Conservation (phyloP, 768 basidiomycete species). For the Piloderma croceum region DNA sequence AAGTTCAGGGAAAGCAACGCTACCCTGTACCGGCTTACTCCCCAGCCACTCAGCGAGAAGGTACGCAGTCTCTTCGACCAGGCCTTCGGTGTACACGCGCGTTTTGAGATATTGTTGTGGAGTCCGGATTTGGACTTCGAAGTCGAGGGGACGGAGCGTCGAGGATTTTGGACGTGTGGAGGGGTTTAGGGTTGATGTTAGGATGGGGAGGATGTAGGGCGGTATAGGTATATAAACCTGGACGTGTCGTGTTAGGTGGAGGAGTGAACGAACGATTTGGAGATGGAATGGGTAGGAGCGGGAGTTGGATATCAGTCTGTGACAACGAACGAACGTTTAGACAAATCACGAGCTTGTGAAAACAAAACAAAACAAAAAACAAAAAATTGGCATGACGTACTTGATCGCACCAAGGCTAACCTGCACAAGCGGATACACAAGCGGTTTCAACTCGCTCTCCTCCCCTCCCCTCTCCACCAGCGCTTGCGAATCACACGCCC, state of each 20-base stretch:
- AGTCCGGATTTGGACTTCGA: constrained; percentile 80
- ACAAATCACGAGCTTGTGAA: constrained; percentile 1
- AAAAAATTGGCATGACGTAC: constrained; percentile 59
- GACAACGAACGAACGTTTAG: constrained; percentile 8
- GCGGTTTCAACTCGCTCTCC: constrained; percentile 76
- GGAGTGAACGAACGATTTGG: constrained; percentile 82
- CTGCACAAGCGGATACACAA: constrained; percentile 95
- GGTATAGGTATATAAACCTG: constrained; percentile 82
- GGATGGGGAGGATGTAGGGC: constrained; percentile 80
- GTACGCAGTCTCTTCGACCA: constrained; percentile 78
- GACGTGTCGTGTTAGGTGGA: constrained; percentile 80
- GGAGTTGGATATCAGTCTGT: constrained; percentile 81
- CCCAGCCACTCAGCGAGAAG: constrained; percentile 80
- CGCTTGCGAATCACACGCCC: constrained; percentile 64
- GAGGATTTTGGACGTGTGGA: constrained; percentile 74
- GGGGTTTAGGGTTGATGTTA: constrained; percentile 66
- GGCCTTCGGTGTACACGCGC: constrained; percentile 73
- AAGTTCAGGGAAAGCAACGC: constrained; percentile 92
- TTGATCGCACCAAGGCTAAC: constrained; percentile 89
- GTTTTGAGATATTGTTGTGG: constrained; percentile 89
- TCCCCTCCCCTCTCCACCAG: constrained; percentile 44
- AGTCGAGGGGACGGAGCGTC: constrained; percentile 83
- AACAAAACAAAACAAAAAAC: constrained; percentile 2
- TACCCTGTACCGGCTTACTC: constrained; percentile 63
- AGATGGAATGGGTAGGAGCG: constrained; percentile 95